phyloP scores from a whole-genome alignment of 768 basidiomycete species.

The Auriscalpium vulgare region DNA sequence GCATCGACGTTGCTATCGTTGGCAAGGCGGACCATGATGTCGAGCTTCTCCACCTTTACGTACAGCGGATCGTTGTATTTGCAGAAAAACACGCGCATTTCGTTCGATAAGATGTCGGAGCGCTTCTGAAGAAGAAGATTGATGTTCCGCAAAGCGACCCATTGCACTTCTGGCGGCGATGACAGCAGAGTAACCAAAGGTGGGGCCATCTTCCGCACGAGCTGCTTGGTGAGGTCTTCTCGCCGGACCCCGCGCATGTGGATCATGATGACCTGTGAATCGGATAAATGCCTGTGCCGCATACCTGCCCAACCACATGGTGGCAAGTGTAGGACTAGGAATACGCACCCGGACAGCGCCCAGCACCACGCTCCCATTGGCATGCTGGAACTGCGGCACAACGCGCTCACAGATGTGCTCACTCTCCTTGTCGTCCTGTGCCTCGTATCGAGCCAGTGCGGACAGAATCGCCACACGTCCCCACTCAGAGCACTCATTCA shows the following conservation, averaged over 20 bases:
- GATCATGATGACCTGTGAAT: constrained; percentile 84
- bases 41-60: constrained; percentile 96
- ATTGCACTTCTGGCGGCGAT: constrained; percentile 95
- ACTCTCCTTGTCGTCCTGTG: constrained; percentile 87
- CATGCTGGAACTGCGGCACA: constrained; percentile 97
- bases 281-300: background rate
- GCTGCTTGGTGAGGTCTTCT: constrained; percentile 77
- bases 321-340: background rate
- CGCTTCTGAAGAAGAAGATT: constrained; percentile 94
- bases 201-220: constrained; percentile 95
- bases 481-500: constrained; percentile 99
- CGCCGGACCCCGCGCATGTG: constrained; percentile 79
- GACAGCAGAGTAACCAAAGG: constrained; percentile 93
- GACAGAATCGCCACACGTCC: constrained; percentile 90
- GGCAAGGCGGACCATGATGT: constrained; percentile 95
- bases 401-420: constrained; percentile 99
- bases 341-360: constrained; percentile 80
- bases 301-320: background rate
- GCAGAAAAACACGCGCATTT: constrained; percentile 99
- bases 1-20: constrained; percentile 91
- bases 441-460: constrained; percentile 75
- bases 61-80: constrained; percentile 99
- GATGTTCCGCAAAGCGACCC: constrained; percentile 96
- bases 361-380: constrained; percentile 92
- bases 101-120: constrained; percentile 81